A percentile compares a stretch with the other conserved stretches of the same genome.
Conservation (phyloP, 2,329 filamentous ascomycete genomes). For the Talaromyces sp. region DNA sequence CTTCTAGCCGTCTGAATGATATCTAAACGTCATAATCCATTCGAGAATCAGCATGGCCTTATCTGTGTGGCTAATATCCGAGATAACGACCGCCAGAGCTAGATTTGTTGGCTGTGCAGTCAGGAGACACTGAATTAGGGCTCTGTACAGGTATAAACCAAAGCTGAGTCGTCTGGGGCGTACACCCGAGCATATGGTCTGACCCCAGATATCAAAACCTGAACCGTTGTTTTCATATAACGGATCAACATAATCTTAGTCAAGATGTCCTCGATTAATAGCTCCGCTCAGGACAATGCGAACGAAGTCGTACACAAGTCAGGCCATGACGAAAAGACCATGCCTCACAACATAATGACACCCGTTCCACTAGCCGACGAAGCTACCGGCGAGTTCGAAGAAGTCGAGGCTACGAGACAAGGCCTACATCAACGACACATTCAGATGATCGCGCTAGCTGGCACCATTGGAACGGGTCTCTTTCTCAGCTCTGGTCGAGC, state of each 20-base stretch:
- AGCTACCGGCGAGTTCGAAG: slow-evolving; percentile 8
- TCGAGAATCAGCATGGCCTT: not conserved
- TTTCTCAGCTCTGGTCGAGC: slow-evolving; percentile 55
- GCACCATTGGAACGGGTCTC: slow-evolving; percentile 56
- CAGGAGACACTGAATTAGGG: not conserved
- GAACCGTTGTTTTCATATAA: not conserved
- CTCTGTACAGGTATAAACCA: not conserved
- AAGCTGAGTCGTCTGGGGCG: not conserved
- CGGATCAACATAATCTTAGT: not conserved
- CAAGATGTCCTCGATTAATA: not conserved
- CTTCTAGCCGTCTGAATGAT: not conserved
- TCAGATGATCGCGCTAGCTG: slow-evolving; percentile 59
- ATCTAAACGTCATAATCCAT: not conserved
- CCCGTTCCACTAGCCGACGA: not conserved
- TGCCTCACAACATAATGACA: not conserved
- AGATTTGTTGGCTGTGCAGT: not conserved
- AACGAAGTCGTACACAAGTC: not conserved
- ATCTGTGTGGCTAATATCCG: not conserved
- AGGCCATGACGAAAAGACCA: not conserved
- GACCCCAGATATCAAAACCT: not conserved
- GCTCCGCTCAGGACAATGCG: not conserved
- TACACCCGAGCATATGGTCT: not conserved
- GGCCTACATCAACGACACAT: slow-evolving; percentile 41
- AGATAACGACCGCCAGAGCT: not conserved
- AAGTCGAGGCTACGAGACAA: not conserved